Evolutionary conservation across 805 yeast genomes (phyloP).

Genomic region (Ogataea paraovalis): DNA sequence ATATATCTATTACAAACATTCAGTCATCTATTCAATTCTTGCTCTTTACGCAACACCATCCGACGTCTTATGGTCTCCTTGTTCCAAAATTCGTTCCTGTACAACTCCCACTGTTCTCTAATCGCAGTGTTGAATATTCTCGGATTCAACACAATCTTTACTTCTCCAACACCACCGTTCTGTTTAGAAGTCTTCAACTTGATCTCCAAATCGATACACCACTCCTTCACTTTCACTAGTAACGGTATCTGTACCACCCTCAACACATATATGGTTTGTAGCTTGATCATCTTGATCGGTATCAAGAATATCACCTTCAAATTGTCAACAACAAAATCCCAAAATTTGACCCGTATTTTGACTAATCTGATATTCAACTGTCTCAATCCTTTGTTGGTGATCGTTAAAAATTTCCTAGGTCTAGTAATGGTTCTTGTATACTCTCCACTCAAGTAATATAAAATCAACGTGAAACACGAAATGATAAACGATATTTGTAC

Average conservation of each 20-base stretch:
- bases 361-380: slow-evolving; percentile 78
- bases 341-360: slow-evolving; percentile 44
- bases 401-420: slow-evolving; percentile 72
- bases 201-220: slow-evolving; percentile 24
- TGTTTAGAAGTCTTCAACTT: slow-evolving; percentile 42
- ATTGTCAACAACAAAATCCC: slow-evolving; percentile 28
- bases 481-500: slow-evolving; percentile 58
- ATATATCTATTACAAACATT: background rate
- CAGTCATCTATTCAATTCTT: slow-evolving; percentile 6
- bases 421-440: slow-evolving; percentile 78
- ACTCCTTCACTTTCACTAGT: slow-evolving; percentile 15
- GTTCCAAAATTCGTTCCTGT: slow-evolving; percentile 90
- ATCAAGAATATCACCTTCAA: slow-evolving; percentile 14
- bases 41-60: slow-evolving; percentile 21
- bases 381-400: slow-evolving; percentile 86
- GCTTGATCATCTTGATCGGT: slow-evolving; percentile 14
- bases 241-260: slow-evolving; percentile 6
- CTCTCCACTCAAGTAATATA: slow-evolving; percentile 87
- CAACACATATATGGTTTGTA: slow-evolving; percentile 6
- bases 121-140: slow-evolving; percentile 77
- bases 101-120: slow-evolving; percentile 92
- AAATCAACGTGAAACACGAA: slow-evolving; percentile 59
- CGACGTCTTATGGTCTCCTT: slow-evolving; percentile 70
- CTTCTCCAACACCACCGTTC: slow-evolving; percentile 70
- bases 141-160: slow-evolving; percentile 77